These are phyloP conservation scores for Globisporangium perplexum DNA, from an alignment of 352 stramenopile genomes.

Conservation along the genomic window DNA sequence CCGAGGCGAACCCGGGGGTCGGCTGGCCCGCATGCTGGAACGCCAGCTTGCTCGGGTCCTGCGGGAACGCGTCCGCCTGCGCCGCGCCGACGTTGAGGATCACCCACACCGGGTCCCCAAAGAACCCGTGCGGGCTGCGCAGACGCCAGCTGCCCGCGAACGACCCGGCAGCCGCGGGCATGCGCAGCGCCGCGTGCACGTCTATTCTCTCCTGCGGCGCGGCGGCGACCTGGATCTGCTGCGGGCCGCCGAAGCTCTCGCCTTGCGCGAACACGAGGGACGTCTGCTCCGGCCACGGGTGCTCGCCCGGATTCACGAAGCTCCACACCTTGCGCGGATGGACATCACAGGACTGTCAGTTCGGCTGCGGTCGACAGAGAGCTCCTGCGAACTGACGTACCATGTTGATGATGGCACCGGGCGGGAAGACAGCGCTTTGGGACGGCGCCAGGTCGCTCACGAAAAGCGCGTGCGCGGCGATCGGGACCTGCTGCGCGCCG, in stretches of 20 bases:
- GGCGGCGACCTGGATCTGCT: slow-evolving; percentile 45
- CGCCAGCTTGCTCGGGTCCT: slow-evolving; percentile 13
- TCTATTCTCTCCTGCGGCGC: slow-evolving; percentile 53
- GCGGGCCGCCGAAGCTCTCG: slow-evolving; percentile 47
- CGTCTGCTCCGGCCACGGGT: slow-evolving; percentile 54
- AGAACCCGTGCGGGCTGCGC: slow-evolving; percentile 50
- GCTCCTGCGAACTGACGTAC: too few species aligned
- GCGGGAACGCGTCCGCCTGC: slow-evolving; percentile 16
- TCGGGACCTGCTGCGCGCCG: slow-evolving; percentile 10
- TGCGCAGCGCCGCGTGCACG: slow-evolving; percentile 43
- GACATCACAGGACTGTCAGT: too few species aligned
- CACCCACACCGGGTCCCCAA: slow-evolving; percentile 77
- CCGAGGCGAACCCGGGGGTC: neutral
- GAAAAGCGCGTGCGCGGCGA: slow-evolving; percentile 41
- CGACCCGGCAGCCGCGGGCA: slow-evolving; percentile 46
- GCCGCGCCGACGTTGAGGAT: slow-evolving; percentile 49
- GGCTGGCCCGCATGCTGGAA: slow-evolving; percentile 6
- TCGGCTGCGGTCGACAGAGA: too few species aligned
- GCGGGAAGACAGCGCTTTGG: slow-evolving; percentile 48
- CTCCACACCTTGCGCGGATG: slow-evolving; percentile 67
- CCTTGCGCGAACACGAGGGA: slow-evolving; percentile 63
- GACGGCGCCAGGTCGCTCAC: slow-evolving; percentile 60
- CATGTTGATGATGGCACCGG: slow-evolving; percentile 48
- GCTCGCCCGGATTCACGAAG: slow-evolving; percentile 63
- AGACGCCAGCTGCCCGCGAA: slow-evolving; percentile 78